Percentiles rank a stretch among this genome's conserved stretches.
Conservation (phyloP, 1,284 basidiomycete species). For the Pascua sp. region DNA sequence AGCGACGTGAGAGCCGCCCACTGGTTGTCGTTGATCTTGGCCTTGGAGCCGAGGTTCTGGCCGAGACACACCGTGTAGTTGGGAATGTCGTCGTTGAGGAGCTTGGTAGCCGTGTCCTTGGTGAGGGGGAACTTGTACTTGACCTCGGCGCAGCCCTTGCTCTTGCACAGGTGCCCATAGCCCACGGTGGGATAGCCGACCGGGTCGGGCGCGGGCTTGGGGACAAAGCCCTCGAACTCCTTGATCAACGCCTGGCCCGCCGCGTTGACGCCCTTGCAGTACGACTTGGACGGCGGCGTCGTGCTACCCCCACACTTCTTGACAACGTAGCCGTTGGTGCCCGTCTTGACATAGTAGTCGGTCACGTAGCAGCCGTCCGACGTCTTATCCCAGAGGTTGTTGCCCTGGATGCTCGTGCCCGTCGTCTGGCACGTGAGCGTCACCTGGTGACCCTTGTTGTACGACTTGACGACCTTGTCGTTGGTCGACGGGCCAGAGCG, state of each 20-base stretch:
- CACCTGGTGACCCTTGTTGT: not conserved
- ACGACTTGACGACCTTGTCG: constrained; percentile 1
- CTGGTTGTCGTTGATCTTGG: constrained; percentile 15
- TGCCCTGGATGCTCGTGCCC: constrained; percentile 5
- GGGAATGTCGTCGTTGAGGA: constrained; percentile 9
- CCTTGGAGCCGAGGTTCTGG: not conserved
- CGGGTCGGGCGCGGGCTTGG: constrained; percentile 2
- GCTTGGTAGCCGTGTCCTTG: not conserved
- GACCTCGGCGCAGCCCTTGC: constrained; percentile 2
- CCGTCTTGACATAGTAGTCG: constrained; percentile 12
- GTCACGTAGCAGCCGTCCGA: constrained; percentile 11
- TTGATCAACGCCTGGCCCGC: constrained; percentile 9
- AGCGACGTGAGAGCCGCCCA: constrained; percentile 8
- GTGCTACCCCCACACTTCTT: not conserved
- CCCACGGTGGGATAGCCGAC: constrained; percentile 14
- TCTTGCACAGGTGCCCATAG: constrained; percentile 16
- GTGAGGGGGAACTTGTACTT: constrained; percentile 8
- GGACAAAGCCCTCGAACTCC: constrained; percentile 10
- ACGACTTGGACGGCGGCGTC: not conserved
- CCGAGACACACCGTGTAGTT: constrained; percentile 9
- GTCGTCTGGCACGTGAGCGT: constrained; percentile 10
- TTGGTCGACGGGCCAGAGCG: constrained; percentile 8
- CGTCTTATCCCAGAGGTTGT: constrained; percentile 10
- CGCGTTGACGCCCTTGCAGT: constrained; percentile 7
- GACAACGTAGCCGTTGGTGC: not conserved